Percentiles rank a stretch among this genome's conserved stretches.
These are phyloP conservation scores for Lolium multiflorum DNA, from an alignment of 176 grass and related monocot genomes.

Conservation along the genomic window DNA sequence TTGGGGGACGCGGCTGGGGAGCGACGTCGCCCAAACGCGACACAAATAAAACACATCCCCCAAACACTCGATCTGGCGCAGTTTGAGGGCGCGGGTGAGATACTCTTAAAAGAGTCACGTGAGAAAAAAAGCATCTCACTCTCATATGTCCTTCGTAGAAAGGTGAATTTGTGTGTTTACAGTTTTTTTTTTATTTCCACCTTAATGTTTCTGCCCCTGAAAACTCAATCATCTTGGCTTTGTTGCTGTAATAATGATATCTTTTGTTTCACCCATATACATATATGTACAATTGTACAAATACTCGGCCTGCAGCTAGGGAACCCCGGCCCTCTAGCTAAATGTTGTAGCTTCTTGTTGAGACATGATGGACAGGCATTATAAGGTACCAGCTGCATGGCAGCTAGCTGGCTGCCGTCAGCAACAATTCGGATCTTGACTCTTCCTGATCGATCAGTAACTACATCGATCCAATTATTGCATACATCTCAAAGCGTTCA, in stretches of 20 bases:
- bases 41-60: no score
- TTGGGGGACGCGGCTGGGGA: no score
- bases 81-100: no score
- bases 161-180: no score
- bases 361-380: slow-evolving; percentile 7
- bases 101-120: no score
- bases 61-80: no score
- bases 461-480: slow-evolving; percentile 17
- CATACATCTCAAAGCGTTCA: background rate
- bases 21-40: no score
- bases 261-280: background rate
- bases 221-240: background rate
- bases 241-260: background rate
- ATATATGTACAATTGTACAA: slow-evolving; percentile 2
- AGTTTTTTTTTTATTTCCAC: no score
- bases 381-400: background rate
- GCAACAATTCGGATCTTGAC: slow-evolving; percentile 25
- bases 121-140: no score
- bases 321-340: background rate
- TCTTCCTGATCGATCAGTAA: background rate
- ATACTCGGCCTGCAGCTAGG: background rate
- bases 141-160: no score
- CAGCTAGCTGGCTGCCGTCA: background rate
- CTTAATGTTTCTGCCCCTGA: background rate
- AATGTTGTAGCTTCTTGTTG: slow-evolving; percentile 1